Base-by-base conservation (phyloP, 2,329 filamentous ascomycete genomes). In the Tolypocladium ophioglossoides region DNA sequence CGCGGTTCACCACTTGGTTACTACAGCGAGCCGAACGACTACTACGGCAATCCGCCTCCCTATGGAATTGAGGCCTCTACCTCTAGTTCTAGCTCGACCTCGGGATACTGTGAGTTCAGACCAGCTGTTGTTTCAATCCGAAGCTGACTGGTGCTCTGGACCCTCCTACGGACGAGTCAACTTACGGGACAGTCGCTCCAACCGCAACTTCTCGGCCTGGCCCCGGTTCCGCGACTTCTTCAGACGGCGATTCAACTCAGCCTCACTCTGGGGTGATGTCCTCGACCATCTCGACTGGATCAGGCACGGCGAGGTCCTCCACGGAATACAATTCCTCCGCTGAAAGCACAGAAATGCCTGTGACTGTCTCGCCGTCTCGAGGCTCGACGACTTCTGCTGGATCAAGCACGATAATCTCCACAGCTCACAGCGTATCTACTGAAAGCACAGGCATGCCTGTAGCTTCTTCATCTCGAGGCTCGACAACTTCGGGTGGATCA, bases 11-110 rank as follows among this genome's bases (percentile, higher is more conserved):
- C 41, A 20, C 56, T 50, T 32, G 47, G 56, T n/a, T 57, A 53
- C n/a, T 52, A 62, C 50, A 54, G 53, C 11, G 57, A 59, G 30
- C 58, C 60, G 27, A 56, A 47, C 35, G 57, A 59, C 30, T 48
- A 40, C 40, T 60, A 61, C 47, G 56, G 57, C 4, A 53, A 55
- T 41, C 56, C 56, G 12, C 58, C 60, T 52, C 58, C 61, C 8
- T 62, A 62, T 46, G 53, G 55, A 38, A 56, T 58, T 22, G 59
- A 55, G 16, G 58, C 55, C 24, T 56, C 58, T 11, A 51, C 46
- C n/a, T 52, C 40, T 34, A 39, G 18, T 38, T 41, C 39, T 8
- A 38, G 24, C 12, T 52, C 57, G 6, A 37, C 34, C 32, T 52
- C 50, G 27, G 37, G 27, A 20, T 38, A 34, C 35, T 55, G 60